Evolutionary conservation across 1,139 yeast genomes (phyloP).

Genomic region (Saccharomycopsis phalli): DNA sequence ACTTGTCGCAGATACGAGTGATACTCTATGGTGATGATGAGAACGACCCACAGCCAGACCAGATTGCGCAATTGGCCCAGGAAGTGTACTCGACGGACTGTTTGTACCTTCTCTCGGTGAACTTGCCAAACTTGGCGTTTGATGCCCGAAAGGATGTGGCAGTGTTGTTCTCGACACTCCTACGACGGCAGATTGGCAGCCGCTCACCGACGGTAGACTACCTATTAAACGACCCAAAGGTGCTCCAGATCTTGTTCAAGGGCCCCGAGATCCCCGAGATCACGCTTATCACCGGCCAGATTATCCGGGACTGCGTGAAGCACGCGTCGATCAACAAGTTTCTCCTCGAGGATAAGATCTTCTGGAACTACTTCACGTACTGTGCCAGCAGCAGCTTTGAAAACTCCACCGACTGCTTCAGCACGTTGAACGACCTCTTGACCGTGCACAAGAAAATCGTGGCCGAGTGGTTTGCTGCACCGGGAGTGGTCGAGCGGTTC

Average conservation of each 20-base stretch:
- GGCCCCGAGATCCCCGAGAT: slow-evolving; percentile 68
- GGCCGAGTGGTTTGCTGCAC: slow-evolving; percentile 52
- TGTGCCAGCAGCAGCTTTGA: slow-evolving; percentile 75
- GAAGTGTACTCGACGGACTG: slow-evolving; percentile 71
- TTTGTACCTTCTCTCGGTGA: slow-evolving; percentile 48
- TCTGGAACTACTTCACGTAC: slow-evolving; percentile 81
- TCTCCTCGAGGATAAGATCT: slow-evolving; percentile 44
- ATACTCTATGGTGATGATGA: slow-evolving; percentile 71
- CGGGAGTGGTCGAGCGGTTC: slow-evolving; percentile 44
- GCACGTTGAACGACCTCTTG: slow-evolving; percentile 62
- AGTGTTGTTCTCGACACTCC: slow-evolving; percentile 60
- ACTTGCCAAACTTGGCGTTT: slow-evolving; percentile 63
- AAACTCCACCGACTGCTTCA: slow-evolving; percentile 82
- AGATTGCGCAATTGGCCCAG: slow-evolving; percentile 60
- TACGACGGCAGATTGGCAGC: slow-evolving; percentile 71
- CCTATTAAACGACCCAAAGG: slow-evolving; percentile 56
- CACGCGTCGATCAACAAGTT: slow-evolving; percentile 61
- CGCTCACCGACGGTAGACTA: slow-evolving; percentile 86
- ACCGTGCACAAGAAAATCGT: slow-evolving; percentile 62
- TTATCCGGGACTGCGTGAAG: slow-evolving; percentile 78
- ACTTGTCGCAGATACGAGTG: slow-evolving; percentile 56
- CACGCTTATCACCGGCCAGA: slow-evolving; percentile 68
- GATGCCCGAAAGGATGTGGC: slow-evolving; percentile 84
- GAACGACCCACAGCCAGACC: slow-evolving; percentile 66
- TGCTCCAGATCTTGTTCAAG: slow-evolving; percentile 50